Percentiles rank a stretch among this genome's conserved stretches.
phyloP scores from a whole-genome alignment of 257 asterid species.

The Salvia hispanica region DNA sequence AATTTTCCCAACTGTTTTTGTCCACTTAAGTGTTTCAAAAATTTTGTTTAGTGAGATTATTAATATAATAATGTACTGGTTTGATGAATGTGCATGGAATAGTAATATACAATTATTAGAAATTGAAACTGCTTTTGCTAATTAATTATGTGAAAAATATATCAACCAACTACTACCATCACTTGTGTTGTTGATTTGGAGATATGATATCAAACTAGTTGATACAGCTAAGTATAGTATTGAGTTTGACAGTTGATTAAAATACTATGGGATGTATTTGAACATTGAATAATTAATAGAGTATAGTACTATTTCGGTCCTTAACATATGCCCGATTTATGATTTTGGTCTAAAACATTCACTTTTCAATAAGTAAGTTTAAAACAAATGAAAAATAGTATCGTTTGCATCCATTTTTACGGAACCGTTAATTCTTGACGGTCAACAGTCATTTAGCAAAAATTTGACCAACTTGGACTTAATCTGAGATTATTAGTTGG shows the following conservation, averaged over 20 bases:
- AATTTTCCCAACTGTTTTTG: constrained; percentile 62
- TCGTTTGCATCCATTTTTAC: no score
- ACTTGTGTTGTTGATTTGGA: constrained; percentile 31
- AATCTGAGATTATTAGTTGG: no score
- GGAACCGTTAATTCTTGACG: no score
- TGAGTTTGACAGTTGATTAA: constrained; percentile 40
- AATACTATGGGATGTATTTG: no score
- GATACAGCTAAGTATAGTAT: constrained; percentile 32
- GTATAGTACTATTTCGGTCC: no score
- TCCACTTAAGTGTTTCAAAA: constrained; percentile 33
- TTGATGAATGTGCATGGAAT: constrained; percentile 23
- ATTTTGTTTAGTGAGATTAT: constrained; percentile 16
- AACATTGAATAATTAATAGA: no score
- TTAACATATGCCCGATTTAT: no score
- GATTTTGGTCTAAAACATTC: no score
- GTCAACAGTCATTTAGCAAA: no score
- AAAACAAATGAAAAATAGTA: no score
- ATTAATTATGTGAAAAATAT: constrained; percentile 28
- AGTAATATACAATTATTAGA: constrained; percentile 16
- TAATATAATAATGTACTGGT: constrained; percentile 4
- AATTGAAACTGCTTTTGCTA: constrained; percentile 19
- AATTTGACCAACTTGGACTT: no score
- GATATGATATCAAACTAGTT: constrained; percentile 32
- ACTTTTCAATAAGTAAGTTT: no score
- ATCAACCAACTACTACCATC: constrained; percentile 37